Conservation (phyloP, 1,139 yeast genomes). For the Suhomyces anneliseae region DNA sequence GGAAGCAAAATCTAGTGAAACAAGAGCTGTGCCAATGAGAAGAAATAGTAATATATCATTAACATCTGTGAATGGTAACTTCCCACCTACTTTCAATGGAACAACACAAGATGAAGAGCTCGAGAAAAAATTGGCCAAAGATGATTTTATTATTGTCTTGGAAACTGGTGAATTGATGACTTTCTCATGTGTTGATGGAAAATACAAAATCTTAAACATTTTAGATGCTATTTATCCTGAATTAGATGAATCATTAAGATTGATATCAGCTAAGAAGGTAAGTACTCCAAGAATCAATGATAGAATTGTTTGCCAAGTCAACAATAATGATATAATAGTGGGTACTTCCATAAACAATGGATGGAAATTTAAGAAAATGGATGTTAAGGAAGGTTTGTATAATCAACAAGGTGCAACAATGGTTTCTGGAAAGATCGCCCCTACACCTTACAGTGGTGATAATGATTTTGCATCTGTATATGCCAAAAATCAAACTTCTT, state of each 20-base stretch:
- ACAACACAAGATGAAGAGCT: slow-evolving; percentile 10
- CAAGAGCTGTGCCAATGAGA: slow-evolving; percentile 12
- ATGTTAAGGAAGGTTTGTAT: slow-evolving; percentile 48
- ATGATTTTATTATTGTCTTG: slow-evolving; percentile 36
- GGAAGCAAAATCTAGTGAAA: slow-evolving; percentile 13
- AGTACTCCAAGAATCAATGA: slow-evolving; percentile 75
- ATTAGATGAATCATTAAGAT: slow-evolving; percentile 17
- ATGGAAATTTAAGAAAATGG: slow-evolving; percentile 60
- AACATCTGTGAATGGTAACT: slow-evolving; percentile 35
- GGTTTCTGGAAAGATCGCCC: slow-evolving; percentile 34
- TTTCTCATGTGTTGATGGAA: slow-evolving; percentile 51
- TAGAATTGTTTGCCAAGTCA: slow-evolving; percentile 59
- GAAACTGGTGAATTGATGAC: slow-evolving; percentile 49
- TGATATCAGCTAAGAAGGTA: slow-evolving; percentile 55
- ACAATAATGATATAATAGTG: slow-evolving; percentile 54
- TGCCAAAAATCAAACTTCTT: background rate
- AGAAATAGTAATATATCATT: slow-evolving; percentile 31
- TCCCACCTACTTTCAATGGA: slow-evolving; percentile 25
- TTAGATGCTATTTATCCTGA: slow-evolving; percentile 25
- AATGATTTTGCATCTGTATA: slow-evolving; percentile 20
- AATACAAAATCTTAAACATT: slow-evolving; percentile 27
- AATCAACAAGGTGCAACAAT: slow-evolving; percentile 39
- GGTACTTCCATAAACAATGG: slow-evolving; percentile 64
- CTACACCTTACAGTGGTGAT: slow-evolving; percentile 12
- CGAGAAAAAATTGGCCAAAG: slow-evolving; percentile 17